Conservation (phyloP, 2,329 filamentous ascomycete genomes). For the Calonectria pauciramosa region DNA sequence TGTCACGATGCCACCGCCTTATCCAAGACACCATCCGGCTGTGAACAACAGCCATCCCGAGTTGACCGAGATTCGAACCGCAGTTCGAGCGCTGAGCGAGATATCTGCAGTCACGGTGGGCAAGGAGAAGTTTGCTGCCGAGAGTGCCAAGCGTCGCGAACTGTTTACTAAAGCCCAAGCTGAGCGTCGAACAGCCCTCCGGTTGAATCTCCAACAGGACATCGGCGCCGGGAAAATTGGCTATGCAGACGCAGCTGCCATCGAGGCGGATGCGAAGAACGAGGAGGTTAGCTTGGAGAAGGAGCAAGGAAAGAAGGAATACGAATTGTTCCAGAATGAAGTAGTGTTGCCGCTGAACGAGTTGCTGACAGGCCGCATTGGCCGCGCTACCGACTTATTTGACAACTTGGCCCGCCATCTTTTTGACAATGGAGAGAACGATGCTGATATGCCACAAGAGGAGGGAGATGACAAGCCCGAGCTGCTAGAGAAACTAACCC, state of each 20-base stretch:
- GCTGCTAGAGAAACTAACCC: constrained; percentile 91
- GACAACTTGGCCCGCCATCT: constrained; percentile 80
- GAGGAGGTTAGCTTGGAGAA: constrained; percentile 80
- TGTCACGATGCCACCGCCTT: constrained; percentile 92
- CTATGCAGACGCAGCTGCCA: constrained; percentile 85
- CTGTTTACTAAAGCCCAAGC: constrained; percentile 65
- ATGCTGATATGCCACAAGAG: constrained; percentile 89
- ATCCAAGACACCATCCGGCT: constrained; percentile 93
- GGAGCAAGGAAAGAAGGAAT: constrained; percentile 82
- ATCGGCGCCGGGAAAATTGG: constrained; percentile 83
- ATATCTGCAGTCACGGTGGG: constrained; percentile 78
- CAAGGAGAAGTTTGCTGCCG: constrained; percentile 72
- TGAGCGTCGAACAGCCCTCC: constrained; percentile 74
- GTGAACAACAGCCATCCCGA: constrained; percentile 97
- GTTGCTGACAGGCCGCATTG: constrained; percentile 81
- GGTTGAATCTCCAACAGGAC: constrained; percentile 82
- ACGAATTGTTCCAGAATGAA: constrained; percentile 85
- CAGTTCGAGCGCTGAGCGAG: constrained; percentile 81
- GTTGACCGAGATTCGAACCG: constrained; percentile 80
- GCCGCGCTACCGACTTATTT: constrained; percentile 81
- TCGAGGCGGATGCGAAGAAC: constrained; percentile 80
- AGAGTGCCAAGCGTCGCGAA: constrained; percentile 70
- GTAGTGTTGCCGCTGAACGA: constrained; percentile 90
- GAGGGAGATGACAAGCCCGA: constrained; percentile 97
- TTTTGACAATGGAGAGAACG: constrained; percentile 73